phyloP scores from a whole-genome alignment of 225 moss, liverwort and hornwort species.

The Anthoceros angustus region DNA sequence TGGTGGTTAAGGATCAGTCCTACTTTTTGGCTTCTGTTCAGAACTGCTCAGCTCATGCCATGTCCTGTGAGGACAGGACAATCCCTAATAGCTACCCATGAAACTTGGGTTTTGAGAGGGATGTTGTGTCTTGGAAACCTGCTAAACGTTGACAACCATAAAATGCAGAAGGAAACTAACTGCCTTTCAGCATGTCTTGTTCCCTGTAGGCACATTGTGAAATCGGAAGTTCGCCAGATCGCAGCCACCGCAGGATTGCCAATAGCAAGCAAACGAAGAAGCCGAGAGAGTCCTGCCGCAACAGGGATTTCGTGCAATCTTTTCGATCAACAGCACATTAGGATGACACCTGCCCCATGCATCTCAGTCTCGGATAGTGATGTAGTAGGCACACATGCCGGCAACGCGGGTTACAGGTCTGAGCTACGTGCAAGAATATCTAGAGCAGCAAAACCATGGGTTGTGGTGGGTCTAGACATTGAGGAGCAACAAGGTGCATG shows the following conservation, averaged over 20 bases:
- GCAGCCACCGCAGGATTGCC: constrained; percentile 43
- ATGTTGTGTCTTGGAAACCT: background rate
- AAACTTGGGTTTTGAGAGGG: background rate
- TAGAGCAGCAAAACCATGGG: constrained; percentile 55
- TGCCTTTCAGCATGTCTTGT: too few species aligned
- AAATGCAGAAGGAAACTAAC: constrained; percentile 42
- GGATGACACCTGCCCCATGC: constrained; percentile 61
- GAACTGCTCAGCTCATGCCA: background rate
- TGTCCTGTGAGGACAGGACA: too few species aligned
- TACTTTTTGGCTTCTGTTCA: constrained; percentile 78
- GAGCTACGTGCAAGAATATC: constrained; percentile 84
- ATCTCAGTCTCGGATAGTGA: constrained; percentile 42
- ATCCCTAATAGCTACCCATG: background rate
- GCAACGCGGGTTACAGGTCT: constrained; percentile 74
- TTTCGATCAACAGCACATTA: constrained; percentile 73
- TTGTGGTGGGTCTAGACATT: constrained; percentile 80
- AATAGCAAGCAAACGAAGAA: constrained; percentile 81
- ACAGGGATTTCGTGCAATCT: constrained; percentile 65
- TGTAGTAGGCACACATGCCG: constrained; percentile 51
- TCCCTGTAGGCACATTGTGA: too few species aligned
- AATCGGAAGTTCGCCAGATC: too few species aligned
- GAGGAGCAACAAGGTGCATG: too few species aligned
- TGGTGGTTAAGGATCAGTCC: constrained; percentile 66
- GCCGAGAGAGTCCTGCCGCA: constrained; percentile 91
- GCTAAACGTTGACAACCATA: background rate